A percentile compares a stretch with the other conserved stretches of the same genome.
Conservation (phyloP, 495 filamentous ascomycete species). For the Beverwykella pulmonaria region DNA sequence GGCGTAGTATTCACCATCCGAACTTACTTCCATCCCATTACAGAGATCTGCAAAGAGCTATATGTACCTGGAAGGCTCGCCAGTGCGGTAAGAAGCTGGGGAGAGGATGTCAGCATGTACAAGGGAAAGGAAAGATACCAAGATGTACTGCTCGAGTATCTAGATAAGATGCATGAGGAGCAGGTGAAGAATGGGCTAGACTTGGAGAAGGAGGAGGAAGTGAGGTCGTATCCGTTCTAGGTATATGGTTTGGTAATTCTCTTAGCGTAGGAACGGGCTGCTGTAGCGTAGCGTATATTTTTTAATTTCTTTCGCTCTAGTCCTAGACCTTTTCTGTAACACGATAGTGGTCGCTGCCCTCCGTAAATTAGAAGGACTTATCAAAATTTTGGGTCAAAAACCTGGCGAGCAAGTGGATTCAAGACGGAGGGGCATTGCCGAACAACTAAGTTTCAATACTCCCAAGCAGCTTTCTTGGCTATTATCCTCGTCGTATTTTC, state of each 20-base stretch:
- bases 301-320: too few species aligned
- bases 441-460: too few species aligned
- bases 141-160: conserved; percentile 77
- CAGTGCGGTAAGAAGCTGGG: conserved; percentile 69
- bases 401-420: too few species aligned
- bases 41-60: conserved; percentile 46
- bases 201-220: conserved; percentile 44
- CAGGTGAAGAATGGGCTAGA: conserved; percentile 65
- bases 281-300: too few species aligned
- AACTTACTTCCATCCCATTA: conserved; percentile 49
- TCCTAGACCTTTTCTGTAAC: too few species aligned
- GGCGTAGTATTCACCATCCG: conserved; percentile 61
- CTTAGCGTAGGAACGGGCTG: not conserved
- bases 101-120: conserved; percentile 78
- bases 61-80: conserved; percentile 48
- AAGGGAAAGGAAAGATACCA: conserved; percentile 82
- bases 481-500: too few species aligned
- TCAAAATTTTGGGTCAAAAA: too few species aligned
- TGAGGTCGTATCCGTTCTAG: conserved; percentile 36
- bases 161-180: conserved; percentile 77
- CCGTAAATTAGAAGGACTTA: too few species aligned
- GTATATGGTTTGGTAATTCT: not conserved
- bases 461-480: too few species aligned
- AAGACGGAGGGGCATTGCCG: too few species aligned
- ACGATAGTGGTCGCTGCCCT: too few species aligned